Percentiles rank a stretch among this genome's conserved stretches.
Conservation (phyloP, 169 alveolate genomes). For the Cryptosporidium felis region DNA sequence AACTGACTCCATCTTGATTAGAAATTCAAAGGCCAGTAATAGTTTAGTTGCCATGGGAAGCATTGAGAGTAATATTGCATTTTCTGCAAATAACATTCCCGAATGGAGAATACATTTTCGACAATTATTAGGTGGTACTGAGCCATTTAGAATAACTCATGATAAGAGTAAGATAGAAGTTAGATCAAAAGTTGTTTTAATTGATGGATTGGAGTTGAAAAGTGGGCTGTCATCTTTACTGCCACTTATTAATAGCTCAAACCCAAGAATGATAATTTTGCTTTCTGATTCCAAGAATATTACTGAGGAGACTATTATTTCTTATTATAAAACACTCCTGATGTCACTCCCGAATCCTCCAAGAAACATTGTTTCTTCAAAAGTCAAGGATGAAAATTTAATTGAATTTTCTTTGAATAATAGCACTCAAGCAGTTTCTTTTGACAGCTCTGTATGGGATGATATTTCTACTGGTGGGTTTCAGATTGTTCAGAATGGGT, state of each 20-base stretch:
- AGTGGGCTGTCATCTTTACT: conserved; percentile 28
- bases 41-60: neutral
- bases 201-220: conserved; percentile 17
- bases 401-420: neutral
- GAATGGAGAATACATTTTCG: conserved; percentile 65
- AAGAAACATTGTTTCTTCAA: conserved; percentile 5
- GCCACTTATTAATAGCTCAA: conserved; percentile 30
- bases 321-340: conserved; percentile 15
- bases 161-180: conserved; percentile 35
- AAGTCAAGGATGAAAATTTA: neutral
- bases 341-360: conserved; percentile 63
- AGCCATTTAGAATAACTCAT: conserved; percentile 29
- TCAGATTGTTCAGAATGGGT: conserved; percentile 12
- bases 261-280: conserved; percentile 2
- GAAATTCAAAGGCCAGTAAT: neutral
- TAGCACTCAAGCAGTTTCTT: neutral
- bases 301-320: neutral
- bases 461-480: conserved; percentile 46
- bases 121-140: conserved; percentile 55
- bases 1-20: neutral
- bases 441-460: conserved; percentile 47
- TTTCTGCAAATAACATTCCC: neutral
- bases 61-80: neutral
- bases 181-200: conserved; percentile 1
- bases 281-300: conserved; percentile 4